Evolutionary conservation across 768 basidiomycete species (phyloP).

Genomic region (Termitomyces bulborhizus): DNA sequence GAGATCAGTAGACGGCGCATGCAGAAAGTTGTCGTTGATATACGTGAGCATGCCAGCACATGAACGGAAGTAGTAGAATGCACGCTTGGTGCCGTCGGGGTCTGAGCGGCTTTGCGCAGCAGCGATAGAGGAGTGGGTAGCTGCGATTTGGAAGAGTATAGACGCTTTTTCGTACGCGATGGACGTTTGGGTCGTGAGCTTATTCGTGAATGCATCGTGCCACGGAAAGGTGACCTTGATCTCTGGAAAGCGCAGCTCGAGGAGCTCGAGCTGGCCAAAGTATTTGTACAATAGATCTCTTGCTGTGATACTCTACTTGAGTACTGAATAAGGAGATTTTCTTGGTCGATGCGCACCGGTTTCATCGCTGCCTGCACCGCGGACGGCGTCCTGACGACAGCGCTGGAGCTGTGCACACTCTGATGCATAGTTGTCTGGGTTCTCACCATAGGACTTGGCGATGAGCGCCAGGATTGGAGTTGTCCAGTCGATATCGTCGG

Average conservation of each 20-base stretch:
- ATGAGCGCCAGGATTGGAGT: constrained; percentile 81
- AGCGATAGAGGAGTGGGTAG: constrained; percentile 90
- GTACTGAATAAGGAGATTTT: too few relatives aligned
- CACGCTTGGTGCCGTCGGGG: constrained; percentile 87
- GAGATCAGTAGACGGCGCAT: constrained; percentile 94
- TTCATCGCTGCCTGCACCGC: constrained; percentile 91
- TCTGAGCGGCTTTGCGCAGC: constrained; percentile 78
- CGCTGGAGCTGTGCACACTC: constrained; percentile 85
- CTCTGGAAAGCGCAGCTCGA: constrained; percentile 95
- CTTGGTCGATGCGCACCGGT: constrained; percentile 49
- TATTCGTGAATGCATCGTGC: constrained; percentile 95
- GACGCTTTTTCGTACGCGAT: constrained; percentile 98
- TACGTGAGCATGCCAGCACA: constrained; percentile 97
- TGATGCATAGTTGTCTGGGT: constrained; percentile 78
- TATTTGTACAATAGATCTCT: constrained; percentile 97
- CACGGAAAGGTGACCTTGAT: constrained; percentile 95
- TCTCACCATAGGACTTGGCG: constrained; percentile 89
- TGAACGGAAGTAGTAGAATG: constrained; percentile 87
- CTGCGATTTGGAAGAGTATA: constrained; percentile 92
- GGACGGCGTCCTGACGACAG: constrained; percentile 92
- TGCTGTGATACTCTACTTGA: constrained; percentile 31
- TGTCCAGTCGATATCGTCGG: constrained; percentile 96
- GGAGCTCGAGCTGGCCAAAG: constrained; percentile 96
- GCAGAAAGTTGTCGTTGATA: constrained; percentile 99
- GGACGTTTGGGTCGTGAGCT: constrained; percentile 90